A percentile compares a stretch with the other conserved stretches of the same genome.
These are phyloP conservation scores for Leccinellum albellum DNA, from an alignment of 768 basidiomycete species.

Conservation along the genomic window DNA sequence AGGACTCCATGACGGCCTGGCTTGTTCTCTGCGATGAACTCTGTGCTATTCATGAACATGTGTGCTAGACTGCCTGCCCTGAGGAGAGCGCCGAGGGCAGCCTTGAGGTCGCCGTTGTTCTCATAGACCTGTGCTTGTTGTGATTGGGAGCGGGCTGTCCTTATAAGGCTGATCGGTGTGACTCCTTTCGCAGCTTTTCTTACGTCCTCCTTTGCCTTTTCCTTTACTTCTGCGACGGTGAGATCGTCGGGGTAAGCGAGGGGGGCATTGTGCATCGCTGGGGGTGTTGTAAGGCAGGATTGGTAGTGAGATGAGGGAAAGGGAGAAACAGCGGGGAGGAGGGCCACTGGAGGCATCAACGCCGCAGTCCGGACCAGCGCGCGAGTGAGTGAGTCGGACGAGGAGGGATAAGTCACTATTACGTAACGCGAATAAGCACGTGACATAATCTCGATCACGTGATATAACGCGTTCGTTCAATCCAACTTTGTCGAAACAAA, in stretches of 20 bases:
- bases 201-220: conserved; percentile 44
- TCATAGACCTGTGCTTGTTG: conserved; percentile 51
- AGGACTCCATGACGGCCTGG: conserved; percentile 51
- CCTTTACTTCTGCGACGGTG: conserved; percentile 46
- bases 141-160: conserved; percentile 56
- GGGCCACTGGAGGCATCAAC: conserved; percentile 22
- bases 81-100: conserved; percentile 56
- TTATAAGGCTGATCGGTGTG: conserved; percentile 59
- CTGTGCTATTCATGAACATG: conserved; percentile 56
- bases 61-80: conserved; percentile 57
- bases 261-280: conserved; percentile 42
- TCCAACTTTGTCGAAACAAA: background rate
- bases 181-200: conserved; percentile 53
- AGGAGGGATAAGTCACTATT: conserved; percentile 18
- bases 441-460: conserved; percentile 23
- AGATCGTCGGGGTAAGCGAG: conserved; percentile 24
- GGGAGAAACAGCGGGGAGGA: conserved; percentile 37
- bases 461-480: conserved; percentile 25
- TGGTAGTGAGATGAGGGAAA: conserved; percentile 5
- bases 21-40: conserved; percentile 49
- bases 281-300: background rate
- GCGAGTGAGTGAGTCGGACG: background rate
- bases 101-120: conserved; percentile 54
- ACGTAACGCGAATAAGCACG: conserved; percentile 17
- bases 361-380: background rate